phyloP scores from a whole-genome alignment of 306 rosid genomes.

The Quercus gilva region DNA sequence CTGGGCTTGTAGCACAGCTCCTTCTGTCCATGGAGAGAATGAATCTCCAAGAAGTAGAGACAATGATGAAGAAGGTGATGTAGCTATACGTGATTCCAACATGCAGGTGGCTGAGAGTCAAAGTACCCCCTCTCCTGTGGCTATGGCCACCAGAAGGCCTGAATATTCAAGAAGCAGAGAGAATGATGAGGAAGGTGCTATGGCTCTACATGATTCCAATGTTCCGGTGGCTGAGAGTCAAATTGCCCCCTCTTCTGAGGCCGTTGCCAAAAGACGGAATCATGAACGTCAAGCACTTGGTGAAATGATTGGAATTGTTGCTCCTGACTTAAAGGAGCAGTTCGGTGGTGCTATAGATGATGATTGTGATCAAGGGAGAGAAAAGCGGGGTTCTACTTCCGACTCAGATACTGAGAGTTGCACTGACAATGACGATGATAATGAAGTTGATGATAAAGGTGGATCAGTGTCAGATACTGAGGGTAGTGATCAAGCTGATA shows the following conservation, averaged over 20 bases:
- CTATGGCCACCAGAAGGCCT: slow-evolving; percentile 17
- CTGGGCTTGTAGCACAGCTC: slow-evolving; percentile 89
- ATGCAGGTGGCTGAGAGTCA: slow-evolving; percentile 42
- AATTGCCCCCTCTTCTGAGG: slow-evolving; percentile 39
- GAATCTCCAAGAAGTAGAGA: slow-evolving; percentile 43
- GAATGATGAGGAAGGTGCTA: slow-evolving; percentile 44
- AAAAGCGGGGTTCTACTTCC: slow-evolving; percentile 24
- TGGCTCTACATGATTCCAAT: slow-evolving; percentile 47
- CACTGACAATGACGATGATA: slow-evolving; percentile 36
- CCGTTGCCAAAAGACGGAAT: slow-evolving; percentile 36
- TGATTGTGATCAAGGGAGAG: slow-evolving; percentile 31
- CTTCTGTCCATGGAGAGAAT: slow-evolving; percentile 71
- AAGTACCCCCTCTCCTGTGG: slow-evolving; percentile 31
- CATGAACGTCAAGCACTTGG: slow-evolving; percentile 61
- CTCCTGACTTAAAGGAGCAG: slow-evolving; percentile 73
- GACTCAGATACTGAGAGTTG: slow-evolving; percentile 61
- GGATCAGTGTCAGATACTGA: slow-evolving; percentile 66
- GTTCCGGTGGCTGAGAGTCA: slow-evolving; percentile 61
- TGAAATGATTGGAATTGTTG: slow-evolving; percentile 89
- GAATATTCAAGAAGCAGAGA: slow-evolving; percentile 38
- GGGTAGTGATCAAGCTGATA: slow-evolving; percentile 38
- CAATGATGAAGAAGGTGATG: slow-evolving; percentile 26
- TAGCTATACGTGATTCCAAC: slow-evolving; percentile 28
- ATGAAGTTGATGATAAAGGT: slow-evolving; percentile 22
- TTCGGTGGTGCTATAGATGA: slow-evolving; percentile 45